These are phyloP conservation scores for Coemansia sp. DNA, from an alignment of 192 early-diverging fungal genomes.

Conservation along the genomic window DNA sequence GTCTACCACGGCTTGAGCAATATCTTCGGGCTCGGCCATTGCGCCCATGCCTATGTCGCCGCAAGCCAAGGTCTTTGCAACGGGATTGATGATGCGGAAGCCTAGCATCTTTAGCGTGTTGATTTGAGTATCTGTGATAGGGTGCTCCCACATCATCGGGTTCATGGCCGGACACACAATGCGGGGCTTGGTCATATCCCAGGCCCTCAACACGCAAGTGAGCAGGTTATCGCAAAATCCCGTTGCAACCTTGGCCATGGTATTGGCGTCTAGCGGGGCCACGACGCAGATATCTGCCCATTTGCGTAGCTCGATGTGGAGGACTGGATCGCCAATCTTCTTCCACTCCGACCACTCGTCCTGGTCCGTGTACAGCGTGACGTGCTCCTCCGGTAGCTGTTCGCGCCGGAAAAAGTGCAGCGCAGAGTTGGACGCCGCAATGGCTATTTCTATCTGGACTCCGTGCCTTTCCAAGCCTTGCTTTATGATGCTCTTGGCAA, in stretches of 20 bases:
- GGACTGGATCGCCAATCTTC: slow-evolving; percentile 81
- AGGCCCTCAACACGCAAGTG: slow-evolving; percentile 86
- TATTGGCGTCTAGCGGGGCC: slow-evolving; percentile 92
- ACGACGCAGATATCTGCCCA: slow-evolving; percentile 93
- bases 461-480: slow-evolving; percentile 9
- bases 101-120: slow-evolving; percentile 54
- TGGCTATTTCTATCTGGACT: slow-evolving; percentile 65
- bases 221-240: slow-evolving; percentile 94
- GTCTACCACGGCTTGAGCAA: slow-evolving; percentile 46
- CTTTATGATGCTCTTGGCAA: slow-evolving; percentile 45
- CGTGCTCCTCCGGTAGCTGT: slow-evolving; percentile 44
- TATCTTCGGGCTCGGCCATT: slow-evolving; percentile 78
- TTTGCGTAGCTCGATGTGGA: slow-evolving; percentile 90
- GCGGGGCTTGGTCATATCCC: slow-evolving; percentile 73
- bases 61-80: slow-evolving; percentile 85
- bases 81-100: slow-evolving; percentile 71
- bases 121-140: slow-evolving; percentile 76
- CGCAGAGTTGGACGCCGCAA: slow-evolving; percentile 79
- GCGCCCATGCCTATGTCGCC: slow-evolving; percentile 89
- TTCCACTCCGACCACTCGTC: slow-evolving; percentile 92
- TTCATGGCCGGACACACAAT: slow-evolving; percentile 96
- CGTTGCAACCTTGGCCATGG: slow-evolving; percentile 83
- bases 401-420: slow-evolving; percentile 78
- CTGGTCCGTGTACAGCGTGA: slow-evolving; percentile 71
- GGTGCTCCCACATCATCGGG: slow-evolving; percentile 95